Evolutionary conservation across 768 basidiomycete species (phyloP).

Genomic region (Leccinum subgranulosum): DNA sequence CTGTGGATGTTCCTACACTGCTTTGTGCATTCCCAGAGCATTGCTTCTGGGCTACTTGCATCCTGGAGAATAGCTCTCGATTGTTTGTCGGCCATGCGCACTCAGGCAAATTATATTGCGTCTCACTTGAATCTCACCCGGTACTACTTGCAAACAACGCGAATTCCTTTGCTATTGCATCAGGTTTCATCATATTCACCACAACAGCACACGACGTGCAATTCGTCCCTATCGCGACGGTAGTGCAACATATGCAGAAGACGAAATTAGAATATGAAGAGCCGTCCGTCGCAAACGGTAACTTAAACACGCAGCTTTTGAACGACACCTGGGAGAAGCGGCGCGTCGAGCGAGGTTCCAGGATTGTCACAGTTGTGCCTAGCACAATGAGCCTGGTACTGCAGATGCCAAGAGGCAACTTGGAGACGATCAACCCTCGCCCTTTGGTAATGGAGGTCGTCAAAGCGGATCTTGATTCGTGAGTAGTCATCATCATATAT

Average conservation of each 20-base stretch:
- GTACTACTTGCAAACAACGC: slow-evolving; percentile 46
- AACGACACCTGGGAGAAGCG: slow-evolving; percentile 60
- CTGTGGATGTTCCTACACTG: slow-evolving; percentile 19
- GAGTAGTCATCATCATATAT: background rate
- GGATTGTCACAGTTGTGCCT: slow-evolving; percentile 85
- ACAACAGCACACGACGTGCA: slow-evolving; percentile 77
- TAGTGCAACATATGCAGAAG: slow-evolving; percentile 11
- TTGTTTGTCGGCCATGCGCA: slow-evolving; percentile 64
- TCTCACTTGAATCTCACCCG: slow-evolving; percentile 29
- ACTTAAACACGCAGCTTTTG: slow-evolving; percentile 4
- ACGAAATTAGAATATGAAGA: slow-evolving; percentile 15
- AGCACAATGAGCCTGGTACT: slow-evolving; percentile 86
- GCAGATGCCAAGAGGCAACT: slow-evolving; percentile 96
- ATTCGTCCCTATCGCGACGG: slow-evolving; percentile 51
- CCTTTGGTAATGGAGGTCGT: slow-evolving; percentile 88
- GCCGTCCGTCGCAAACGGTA: slow-evolving; percentile 27
- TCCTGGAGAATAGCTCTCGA: slow-evolving; percentile 9
- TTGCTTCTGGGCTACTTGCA: slow-evolving; percentile 46
- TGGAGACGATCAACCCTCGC: slow-evolving; percentile 93
- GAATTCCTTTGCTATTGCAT: slow-evolving; percentile 72
- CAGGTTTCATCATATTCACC: slow-evolving; percentile 81
- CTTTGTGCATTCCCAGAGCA: slow-evolving; percentile 53
- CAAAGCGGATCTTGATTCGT: slow-evolving; percentile 68
- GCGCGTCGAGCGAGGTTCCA: slow-evolving; percentile 84
- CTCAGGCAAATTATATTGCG: slow-evolving; percentile 62